Base-by-base conservation (phyloP, 1,139 yeast species). In the Pichia sp. region DNA sequence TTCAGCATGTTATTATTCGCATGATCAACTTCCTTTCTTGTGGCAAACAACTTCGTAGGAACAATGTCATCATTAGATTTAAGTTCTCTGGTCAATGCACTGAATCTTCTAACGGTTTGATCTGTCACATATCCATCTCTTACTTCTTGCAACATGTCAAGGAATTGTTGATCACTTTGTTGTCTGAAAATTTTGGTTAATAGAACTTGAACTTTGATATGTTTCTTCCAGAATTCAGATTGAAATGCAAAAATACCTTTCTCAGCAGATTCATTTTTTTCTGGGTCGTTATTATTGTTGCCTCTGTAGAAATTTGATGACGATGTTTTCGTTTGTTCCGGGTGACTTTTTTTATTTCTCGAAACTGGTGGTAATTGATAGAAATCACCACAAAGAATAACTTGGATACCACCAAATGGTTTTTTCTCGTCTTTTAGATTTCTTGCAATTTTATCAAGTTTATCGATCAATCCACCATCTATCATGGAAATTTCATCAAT, bases 401-500 rank as follows among this genome's bases (percentile, higher is more conserved):
- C 59, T 58, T 90, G 97, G 34, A 90, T 85, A 0, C 96, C 97
- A 15, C 97, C 97, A 71, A 90, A 90, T 0, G 96, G 96, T 35
- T 50, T 45, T 4, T 37, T 34, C 48, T 66, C 73, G 33, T 70
- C 71, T 35, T 89, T 68, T 7, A 89, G 51, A 12, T 62, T 67
- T 53, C 78, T 73, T 0, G 89, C 96, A 40, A 90, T 73, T 15
- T 62, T 67, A 56, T 88, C 83, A 43, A 90, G 68, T 56, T 85
- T 85, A 57, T 87, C 88, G 40, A 90, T 72, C 17, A 90, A 69
- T 3, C 69, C 73, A 2, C 89, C 95, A 58, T 87, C 90, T 39
- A 90, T 80, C 97, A 90, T 90, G 7, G 96, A 88, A 8, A 90
- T 77, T 61, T 90, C 97, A 67, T 90, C 97, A 44, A 90, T 78